phyloP scores from a whole-genome alignment of 352 stramenopile genomes.

The Phytophthora fragariae region DNA sequence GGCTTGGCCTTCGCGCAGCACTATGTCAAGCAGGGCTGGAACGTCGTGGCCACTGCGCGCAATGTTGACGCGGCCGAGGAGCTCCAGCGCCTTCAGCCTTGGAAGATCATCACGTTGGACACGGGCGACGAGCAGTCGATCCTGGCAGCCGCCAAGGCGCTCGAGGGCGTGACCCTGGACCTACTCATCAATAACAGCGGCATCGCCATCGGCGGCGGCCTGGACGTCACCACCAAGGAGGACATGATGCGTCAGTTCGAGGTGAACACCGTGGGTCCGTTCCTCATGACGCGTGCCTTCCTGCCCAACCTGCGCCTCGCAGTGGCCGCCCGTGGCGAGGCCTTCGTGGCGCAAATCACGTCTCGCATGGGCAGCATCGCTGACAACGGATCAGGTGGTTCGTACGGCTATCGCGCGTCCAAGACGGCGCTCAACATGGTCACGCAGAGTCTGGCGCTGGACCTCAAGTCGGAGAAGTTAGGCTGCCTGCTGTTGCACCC shows the following conservation, averaged over 20 bases:
- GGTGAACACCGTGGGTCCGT: constrained; percentile 76
- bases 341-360: constrained; percentile 67
- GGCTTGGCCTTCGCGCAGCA: constrained; percentile 50
- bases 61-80: constrained; percentile 43
- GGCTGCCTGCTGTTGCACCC: constrained; percentile 66
- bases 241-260: constrained; percentile 73
- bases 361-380: constrained; percentile 69
- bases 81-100: constrained; percentile 41
- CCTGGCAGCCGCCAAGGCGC: constrained; percentile 38
- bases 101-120: constrained; percentile 64
- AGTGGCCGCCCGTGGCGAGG: constrained; percentile 36
- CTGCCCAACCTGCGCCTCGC: constrained; percentile 62
- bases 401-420: constrained; percentile 82
- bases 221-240: constrained; percentile 58
- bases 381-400: constrained; percentile 63
- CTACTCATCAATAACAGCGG: constrained; percentile 84
- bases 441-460: constrained; percentile 59
- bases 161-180: constrained; percentile 56
- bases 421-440: constrained; percentile 87
- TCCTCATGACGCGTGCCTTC: constrained; percentile 68
- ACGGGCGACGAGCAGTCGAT: constrained; percentile 66
- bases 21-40: constrained; percentile 56
- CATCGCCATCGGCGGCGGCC: constrained; percentile 35
- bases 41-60: constrained; percentile 56
- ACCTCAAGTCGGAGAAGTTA: constrained; percentile 65